These are phyloP conservation scores for Acanthamoeba rhysodes DNA, from an alignment of 208 protist genomes.

Conservation along the genomic window DNA sequence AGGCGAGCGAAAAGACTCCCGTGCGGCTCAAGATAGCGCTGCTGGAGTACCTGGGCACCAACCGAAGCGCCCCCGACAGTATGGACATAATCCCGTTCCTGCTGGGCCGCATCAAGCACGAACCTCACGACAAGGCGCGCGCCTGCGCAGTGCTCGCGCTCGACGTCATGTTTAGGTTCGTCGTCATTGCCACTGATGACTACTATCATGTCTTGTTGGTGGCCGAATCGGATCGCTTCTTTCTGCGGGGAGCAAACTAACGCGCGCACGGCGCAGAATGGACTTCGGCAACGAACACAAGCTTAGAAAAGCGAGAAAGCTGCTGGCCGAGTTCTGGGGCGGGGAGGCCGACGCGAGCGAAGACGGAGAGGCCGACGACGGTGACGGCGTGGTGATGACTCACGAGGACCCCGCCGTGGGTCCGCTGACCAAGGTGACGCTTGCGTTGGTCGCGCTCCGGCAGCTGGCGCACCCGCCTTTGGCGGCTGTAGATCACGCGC, in stretches of 20 bases:
- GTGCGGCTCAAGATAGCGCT: neutral
- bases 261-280: neutral
- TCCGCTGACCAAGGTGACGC: neutral
- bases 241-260: neutral
- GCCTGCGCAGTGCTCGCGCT: neutral
- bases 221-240: too few species aligned
- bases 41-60: slow-evolving; percentile 27
- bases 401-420: slow-evolving; percentile 6
- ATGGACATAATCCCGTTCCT: slow-evolving; percentile 24
- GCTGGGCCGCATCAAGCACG: neutral
- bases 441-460: neutral
- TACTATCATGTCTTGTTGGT: neutral
- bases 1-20: slow-evolving; percentile 29
- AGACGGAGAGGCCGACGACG: neutral
- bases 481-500: neutral
- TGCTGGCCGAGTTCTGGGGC: neutral
- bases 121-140: neutral
- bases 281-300: neutral
- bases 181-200: neutral
- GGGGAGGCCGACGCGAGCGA: neutral
- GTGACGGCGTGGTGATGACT: neutral
- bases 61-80: neutral
- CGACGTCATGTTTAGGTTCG: neutral
- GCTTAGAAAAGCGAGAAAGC: neutral
- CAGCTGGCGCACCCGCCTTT: neutral